Conservation (phyloP, 768 basidiomycete species). For the Kwoniella dejecticola region DNA sequence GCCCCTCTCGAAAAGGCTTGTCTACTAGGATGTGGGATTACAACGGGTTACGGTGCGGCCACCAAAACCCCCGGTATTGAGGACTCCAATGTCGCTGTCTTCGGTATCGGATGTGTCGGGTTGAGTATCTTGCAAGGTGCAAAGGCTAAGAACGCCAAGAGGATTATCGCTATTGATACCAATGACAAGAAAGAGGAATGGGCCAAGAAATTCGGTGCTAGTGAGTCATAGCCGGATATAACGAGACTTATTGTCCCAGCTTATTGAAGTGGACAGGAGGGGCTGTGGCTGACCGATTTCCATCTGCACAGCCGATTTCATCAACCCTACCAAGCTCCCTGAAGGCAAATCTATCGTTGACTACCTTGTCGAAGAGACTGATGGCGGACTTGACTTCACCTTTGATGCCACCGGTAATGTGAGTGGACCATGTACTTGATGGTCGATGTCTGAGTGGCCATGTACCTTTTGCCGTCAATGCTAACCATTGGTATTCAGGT, state of each 20-base stretch:
- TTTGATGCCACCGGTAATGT: conserved; percentile 96
- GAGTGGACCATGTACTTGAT: conserved; percentile 39
- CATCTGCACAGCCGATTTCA: conserved; percentile 66
- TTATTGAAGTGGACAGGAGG: too few species aligned
- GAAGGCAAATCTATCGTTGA: conserved; percentile 86
- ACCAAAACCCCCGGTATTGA: conserved; percentile 78
- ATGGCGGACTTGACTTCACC: conserved; percentile 95
- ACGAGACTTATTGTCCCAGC: too few species aligned
- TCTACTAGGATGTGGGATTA: conserved; percentile 87
- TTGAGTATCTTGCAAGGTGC: conserved; percentile 87
- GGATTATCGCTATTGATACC: conserved; percentile 88
- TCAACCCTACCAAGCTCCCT: conserved; percentile 75
- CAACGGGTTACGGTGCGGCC: conserved; percentile 97
- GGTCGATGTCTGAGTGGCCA: too few species aligned
- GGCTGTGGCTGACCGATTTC: too few species aligned
- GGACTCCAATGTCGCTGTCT: conserved; percentile 86
- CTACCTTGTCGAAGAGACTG: conserved; percentile 84
- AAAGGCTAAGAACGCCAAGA: conserved; percentile 72
- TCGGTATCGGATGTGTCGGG: conserved; percentile 92
- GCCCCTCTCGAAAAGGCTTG: conserved; percentile 97
- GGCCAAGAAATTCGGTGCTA: conserved; percentile 91
- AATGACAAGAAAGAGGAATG: conserved; percentile 82
- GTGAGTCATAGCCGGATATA: too few species aligned
- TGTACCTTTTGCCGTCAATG: too few species aligned
- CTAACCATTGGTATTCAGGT: too few species aligned